Evolutionary conservation across 1,139 yeast genomes (phyloP).

Genomic region (Starmera stellimalicola): DNA sequence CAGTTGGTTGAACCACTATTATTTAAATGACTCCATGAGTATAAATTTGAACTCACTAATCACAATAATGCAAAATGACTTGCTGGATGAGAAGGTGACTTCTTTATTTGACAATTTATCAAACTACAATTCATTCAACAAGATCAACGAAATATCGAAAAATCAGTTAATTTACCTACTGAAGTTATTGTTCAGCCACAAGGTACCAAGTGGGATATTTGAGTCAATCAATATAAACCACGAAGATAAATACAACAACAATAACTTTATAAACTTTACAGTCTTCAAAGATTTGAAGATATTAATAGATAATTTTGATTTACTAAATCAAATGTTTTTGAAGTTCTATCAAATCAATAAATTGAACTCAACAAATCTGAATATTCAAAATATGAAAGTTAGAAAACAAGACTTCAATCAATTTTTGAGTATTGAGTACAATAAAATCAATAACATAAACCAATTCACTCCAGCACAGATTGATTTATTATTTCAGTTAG

Average conservation of each 20-base stretch:
- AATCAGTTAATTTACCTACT: constrained; percentile 24
- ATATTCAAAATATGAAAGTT: constrained; percentile 14
- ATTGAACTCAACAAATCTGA: constrained; percentile 8
- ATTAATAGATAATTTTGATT: constrained; percentile 28
- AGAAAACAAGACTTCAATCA: constrained; percentile 27
- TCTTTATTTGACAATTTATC: constrained; percentile 20
- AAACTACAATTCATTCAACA: constrained; percentile 16
- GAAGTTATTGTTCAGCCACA: constrained; percentile 25
- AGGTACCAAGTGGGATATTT: constrained; percentile 25
- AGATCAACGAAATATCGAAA: constrained; percentile 22
- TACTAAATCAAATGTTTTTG: constrained; percentile 26
- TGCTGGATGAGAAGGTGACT: constrained; percentile 23
- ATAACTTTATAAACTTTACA: constrained; percentile 23
- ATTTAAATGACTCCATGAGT: not conserved
- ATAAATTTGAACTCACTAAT: constrained; percentile 24
- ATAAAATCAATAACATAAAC: constrained; percentile 28
- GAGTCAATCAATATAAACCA: constrained; percentile 24
- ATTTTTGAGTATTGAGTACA: constrained; percentile 24
- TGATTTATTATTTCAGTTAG: constrained; percentile 20
- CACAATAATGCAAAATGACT: constrained; percentile 26
- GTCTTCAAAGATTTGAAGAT: constrained; percentile 28
- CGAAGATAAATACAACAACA: constrained; percentile 19
- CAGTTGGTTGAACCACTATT: constrained; percentile 18
- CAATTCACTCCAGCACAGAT: constrained; percentile 31
- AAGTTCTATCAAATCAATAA: constrained; percentile 22